A percentile compares a stretch with the other conserved stretches of the same genome.
Conservation (phyloP, 2,329 filamentous ascomycete species). For the Colletotrichum limetticola region DNA sequence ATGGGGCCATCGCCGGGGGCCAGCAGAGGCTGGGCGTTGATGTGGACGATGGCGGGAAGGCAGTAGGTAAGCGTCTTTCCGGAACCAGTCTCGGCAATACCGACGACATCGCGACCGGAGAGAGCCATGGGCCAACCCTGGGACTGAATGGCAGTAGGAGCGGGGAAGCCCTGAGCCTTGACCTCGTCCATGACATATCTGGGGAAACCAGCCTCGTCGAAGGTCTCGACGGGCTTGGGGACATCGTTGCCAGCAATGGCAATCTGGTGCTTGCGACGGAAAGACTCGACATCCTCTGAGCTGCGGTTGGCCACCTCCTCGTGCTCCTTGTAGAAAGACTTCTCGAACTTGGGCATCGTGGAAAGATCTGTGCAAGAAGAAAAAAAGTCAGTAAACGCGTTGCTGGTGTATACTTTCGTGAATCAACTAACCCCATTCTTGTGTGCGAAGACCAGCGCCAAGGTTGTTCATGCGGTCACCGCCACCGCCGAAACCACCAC, state of each 20-base stretch:
- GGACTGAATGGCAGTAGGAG: constrained; percentile 95
- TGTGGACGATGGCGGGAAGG: constrained; percentile 97
- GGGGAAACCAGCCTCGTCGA: constrained; percentile 97
- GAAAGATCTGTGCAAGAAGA: constrained; percentile 69
- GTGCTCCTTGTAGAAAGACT: constrained; percentile 99
- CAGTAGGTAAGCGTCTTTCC: constrained; percentile 99
- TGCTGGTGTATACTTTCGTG: constrained; percentile 37
- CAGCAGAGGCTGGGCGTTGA: constrained; percentile 97
- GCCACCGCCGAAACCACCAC: constrained; percentile 64
- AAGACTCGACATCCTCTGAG: constrained; percentile 83
- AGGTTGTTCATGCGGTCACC: constrained; percentile 96
- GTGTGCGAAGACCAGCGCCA: constrained; percentile 86
- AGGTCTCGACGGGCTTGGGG: constrained; percentile 94
- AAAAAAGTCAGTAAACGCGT: constrained; percentile 37
- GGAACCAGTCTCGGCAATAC: constrained; percentile 98
- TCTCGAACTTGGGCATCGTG: constrained; percentile 94
- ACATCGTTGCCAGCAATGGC: constrained; percentile 82
- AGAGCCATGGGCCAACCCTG: constrained; percentile 99
- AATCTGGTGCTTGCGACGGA: constrained; percentile 88
- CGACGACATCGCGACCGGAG: constrained; percentile 96
- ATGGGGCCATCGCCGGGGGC: constrained; percentile 96
- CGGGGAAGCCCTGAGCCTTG: constrained; percentile 95
- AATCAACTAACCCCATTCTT: constrained; percentile 82
- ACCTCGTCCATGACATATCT: constrained; percentile 98
- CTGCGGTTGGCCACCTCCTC: constrained; percentile 80